Base-by-base conservation (phyloP, 2,329 filamentous ascomycete species). In the Sporothrix euskadiensis region DNA sequence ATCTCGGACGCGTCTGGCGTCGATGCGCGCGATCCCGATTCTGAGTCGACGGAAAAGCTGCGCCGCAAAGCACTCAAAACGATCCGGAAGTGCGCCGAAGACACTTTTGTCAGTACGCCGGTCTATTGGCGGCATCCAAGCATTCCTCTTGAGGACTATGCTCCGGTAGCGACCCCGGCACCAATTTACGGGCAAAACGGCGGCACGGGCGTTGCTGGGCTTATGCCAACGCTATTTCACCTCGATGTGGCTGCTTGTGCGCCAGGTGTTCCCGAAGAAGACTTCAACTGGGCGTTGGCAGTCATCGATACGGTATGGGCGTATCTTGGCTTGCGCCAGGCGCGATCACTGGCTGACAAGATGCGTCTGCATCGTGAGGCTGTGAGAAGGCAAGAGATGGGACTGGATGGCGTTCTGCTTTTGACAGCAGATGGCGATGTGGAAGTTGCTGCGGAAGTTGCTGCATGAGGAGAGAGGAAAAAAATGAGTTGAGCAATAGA, bases 81-180 rank as follows among this genome's bases (percentile, higher is more conserved):
- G 2, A 81, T 87, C 30, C 77, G 77, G 44, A 80, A 79, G 16
- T 77, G 85, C 26, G 83, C 84, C 1, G 81, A 82, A 44, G 85
- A 86, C 56, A 83, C 80, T 1, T 80, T 88, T 0, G 79, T 83
- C 39, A 86, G 85, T 73, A 81, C 83, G 3, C 84, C 86, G 5
- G 83, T 83, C 9, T 85, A 87, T 74, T 88, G 86, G 84, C 83
- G 85, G 30, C 86, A 88, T 71, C 86, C 86, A 6, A 77, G 80
- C 2, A 79, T 87, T 9, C 65, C 74, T 14, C 72, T 74, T 5
- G 59, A 44, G 2, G 78, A 79, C 32, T 77, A 79, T 12, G 77
- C 76, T 4, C 78, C 79, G 19, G 78, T 84, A 44, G 81, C 81
- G 69, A 80, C 80, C 49, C 82, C 54, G 2, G 12, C 41, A 12